Evolutionary conservation across 2,329 filamentous ascomycete genomes (phyloP).

Genomic region (Xylariales sp.): DNA sequence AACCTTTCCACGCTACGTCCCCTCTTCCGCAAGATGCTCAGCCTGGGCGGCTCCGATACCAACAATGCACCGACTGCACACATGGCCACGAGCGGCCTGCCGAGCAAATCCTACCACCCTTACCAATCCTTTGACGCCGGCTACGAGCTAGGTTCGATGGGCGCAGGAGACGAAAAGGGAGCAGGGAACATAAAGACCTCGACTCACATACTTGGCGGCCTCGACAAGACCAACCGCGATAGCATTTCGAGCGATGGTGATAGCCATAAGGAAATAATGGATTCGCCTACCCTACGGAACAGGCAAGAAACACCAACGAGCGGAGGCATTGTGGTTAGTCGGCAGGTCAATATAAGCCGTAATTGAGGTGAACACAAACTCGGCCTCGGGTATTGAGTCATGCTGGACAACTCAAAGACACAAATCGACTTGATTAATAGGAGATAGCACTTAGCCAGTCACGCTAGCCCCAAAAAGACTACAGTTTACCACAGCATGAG

Average conservation of each 20-base stretch:
- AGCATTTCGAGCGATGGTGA: conserved; percentile 12
- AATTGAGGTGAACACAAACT: too few relatives aligned
- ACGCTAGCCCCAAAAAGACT: too few relatives aligned
- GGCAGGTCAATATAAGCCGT: conserved; percentile 9
- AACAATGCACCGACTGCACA: not conserved
- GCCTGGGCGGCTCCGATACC: conserved; percentile 9
- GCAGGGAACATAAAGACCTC: conserved; percentile 1
- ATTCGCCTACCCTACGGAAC: not conserved
- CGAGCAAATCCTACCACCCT: conserved; percentile 10
- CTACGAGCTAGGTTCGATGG: conserved; percentile 8
- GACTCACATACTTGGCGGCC: conserved; percentile 5
- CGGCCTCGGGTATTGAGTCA: too few relatives aligned
- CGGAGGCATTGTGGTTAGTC: conserved; percentile 10
- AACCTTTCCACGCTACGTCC: conserved; percentile 15
- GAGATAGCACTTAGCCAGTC: too few relatives aligned
- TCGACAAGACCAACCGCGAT: not conserved
- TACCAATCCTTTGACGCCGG: conserved; percentile 11
- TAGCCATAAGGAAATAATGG: conserved; percentile 11
- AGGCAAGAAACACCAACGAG: not conserved
- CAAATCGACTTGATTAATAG: too few relatives aligned
- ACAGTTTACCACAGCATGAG: too few relatives aligned
- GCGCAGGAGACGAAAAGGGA: conserved; percentile 1
- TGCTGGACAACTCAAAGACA: too few relatives aligned
- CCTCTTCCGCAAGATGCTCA: conserved; percentile 13
- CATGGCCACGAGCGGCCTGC: conserved; percentile 9